Percentiles rank a stretch among this genome's conserved stretches.
These are phyloP conservation scores for Botrytis cinerea DNA, from an alignment of 2,329 filamentous ascomycete genomes.

Conservation along the genomic window DNA sequence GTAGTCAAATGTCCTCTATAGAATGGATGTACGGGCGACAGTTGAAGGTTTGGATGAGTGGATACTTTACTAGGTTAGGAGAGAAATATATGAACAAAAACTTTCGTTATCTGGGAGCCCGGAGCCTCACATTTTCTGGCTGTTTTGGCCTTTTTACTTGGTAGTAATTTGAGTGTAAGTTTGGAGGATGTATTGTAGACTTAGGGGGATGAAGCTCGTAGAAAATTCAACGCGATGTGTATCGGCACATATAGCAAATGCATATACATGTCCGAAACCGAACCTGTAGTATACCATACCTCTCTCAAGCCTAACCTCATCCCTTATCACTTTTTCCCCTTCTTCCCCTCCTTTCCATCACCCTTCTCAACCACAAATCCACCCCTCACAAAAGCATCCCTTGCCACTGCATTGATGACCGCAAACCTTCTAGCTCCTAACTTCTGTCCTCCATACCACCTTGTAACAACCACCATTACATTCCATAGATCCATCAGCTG, in stretches of 20 bases:
- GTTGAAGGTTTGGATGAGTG: neutral
- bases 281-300: neutral
- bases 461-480: constrained; percentile 85
- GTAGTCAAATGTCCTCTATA: neutral
- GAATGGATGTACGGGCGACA: no score
- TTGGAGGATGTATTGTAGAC: neutral
- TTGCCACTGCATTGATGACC: constrained; percentile 82
- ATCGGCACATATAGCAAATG: neutral
- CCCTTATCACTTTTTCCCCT: constrained; percentile 33
- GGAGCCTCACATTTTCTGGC: neutral
- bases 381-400: constrained; percentile 79
- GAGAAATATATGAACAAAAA: neutral
- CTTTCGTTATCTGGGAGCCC: neutral
- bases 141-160: neutral
- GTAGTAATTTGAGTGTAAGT: neutral
- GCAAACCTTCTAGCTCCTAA: constrained; percentile 88
- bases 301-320: neutral
- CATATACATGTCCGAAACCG: neutral
- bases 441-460: constrained; percentile 93
- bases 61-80: neutral
- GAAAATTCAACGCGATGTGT: neutral
- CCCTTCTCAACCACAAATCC: constrained; percentile 61
- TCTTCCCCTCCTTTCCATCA: constrained; percentile 47
- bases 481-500: constrained; percentile 95
- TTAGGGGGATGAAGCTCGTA: neutral